These are phyloP conservation scores for Tolypocladium ophioglossoides DNA, from an alignment of 2,329 filamentous ascomycete genomes.

Conservation along the genomic window DNA sequence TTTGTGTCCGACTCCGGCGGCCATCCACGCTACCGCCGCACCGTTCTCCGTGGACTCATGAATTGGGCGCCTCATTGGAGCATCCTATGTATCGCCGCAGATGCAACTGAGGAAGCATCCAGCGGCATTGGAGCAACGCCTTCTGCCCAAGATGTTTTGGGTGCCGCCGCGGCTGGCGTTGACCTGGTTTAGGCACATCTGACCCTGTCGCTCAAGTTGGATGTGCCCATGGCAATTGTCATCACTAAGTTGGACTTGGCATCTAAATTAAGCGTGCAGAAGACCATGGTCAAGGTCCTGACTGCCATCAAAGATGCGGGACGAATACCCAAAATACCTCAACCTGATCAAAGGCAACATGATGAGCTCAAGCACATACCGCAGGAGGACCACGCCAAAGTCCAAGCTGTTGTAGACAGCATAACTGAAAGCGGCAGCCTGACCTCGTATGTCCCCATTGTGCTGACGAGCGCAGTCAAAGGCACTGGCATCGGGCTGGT, in stretches of 20 bases:
- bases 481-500: constrained; percentile 72
- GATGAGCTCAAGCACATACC: constrained; percentile 48
- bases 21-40: constrained; percentile 79
- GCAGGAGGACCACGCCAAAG: constrained; percentile 43
- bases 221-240: constrained; percentile 66
- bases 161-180: constrained; percentile 42
- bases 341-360: constrained; percentile 36
- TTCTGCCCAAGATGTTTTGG: constrained; percentile 39
- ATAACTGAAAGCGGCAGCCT: constrained; percentile 33
- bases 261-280: constrained; percentile 58
- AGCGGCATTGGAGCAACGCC: constrained; percentile 28
- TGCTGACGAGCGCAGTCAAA: constrained; percentile 78
- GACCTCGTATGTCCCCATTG: constrained; percentile 60
- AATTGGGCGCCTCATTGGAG: constrained; percentile 96
- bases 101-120: constrained; percentile 45
- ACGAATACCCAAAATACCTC: constrained; percentile 64
- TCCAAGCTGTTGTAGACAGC: constrained; percentile 41
- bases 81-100: constrained; percentile 74
- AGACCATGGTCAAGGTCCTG: constrained; percentile 62
- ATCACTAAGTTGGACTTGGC: constrained; percentile 89
- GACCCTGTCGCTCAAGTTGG: constrained; percentile 71
- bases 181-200: constrained; percentile 73
- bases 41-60: constrained; percentile 78
- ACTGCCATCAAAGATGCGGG: constrained; percentile 67
- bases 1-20: constrained; percentile 90